These are phyloP conservation scores for Flueggea neowawraea DNA, from an alignment of 441 rosid genomes.

Conservation along the genomic window DNA sequence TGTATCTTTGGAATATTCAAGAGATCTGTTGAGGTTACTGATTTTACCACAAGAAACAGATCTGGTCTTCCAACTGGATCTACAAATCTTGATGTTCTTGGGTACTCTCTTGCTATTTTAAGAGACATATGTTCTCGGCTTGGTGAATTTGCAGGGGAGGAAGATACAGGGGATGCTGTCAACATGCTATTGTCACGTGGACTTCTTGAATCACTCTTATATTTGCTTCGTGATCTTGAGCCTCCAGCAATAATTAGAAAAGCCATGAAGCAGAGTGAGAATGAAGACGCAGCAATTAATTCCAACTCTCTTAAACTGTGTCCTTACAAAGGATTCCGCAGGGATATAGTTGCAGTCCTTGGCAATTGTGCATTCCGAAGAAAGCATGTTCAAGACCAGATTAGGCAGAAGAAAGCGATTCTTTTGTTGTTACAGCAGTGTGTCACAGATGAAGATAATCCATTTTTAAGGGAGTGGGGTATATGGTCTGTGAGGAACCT, in stretches of 20 bases:
- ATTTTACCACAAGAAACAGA: slow-evolving; percentile 28
- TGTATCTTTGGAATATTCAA: slow-evolving; percentile 40
- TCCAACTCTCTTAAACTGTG: slow-evolving; percentile 31
- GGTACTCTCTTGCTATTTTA: slow-evolving; percentile 54
- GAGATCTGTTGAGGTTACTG: slow-evolving; percentile 35
- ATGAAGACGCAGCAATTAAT: slow-evolving; percentile 17
- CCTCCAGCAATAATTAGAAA: slow-evolving; percentile 57
- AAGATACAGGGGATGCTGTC: slow-evolving; percentile 30
- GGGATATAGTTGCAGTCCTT: slow-evolving; percentile 76
- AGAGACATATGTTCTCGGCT: slow-evolving; percentile 64
- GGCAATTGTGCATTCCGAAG: slow-evolving; percentile 59
- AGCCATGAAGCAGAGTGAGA: slow-evolving; percentile 33
- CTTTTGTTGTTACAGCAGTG: slow-evolving; percentile 70
- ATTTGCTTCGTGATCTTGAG: slow-evolving; percentile 55
- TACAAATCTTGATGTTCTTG: slow-evolving; percentile 45
- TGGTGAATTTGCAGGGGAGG: slow-evolving; percentile 28
- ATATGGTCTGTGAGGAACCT: slow-evolving; percentile 72
- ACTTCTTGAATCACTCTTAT: slow-evolving; percentile 43
- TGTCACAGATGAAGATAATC: slow-evolving; percentile 73
- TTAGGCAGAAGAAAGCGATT: slow-evolving; percentile 53
- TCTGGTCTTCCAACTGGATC: slow-evolving; percentile 64
- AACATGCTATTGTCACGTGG: slow-evolving; percentile 43
- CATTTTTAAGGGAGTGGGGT: slow-evolving; percentile 84
- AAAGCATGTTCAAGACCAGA: slow-evolving; percentile 53
- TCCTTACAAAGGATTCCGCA: slow-evolving; percentile 75